Base-by-base conservation (phyloP, 768 basidiomycete species). In the Daedaleopsis sinensis region DNA sequence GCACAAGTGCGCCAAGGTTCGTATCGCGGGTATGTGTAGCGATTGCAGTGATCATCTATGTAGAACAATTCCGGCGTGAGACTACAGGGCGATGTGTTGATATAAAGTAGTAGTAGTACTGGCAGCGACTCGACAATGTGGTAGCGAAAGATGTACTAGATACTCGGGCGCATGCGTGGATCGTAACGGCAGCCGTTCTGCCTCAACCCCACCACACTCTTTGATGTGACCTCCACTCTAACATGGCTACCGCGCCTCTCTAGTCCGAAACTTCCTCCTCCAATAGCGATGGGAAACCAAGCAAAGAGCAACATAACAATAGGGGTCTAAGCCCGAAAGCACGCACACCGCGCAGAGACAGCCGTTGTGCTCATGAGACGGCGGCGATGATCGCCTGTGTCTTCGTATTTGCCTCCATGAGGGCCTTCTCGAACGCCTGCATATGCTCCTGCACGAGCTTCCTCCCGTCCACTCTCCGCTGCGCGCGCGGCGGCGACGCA, bases 371-470 rank as follows among this genome's bases (percentile, higher is more conserved):
- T 55, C 58, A 65, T 66, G 69, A 73, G 78, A 78, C 89, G 59
- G 85, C 83, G 13, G 90, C 89, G 87, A 93, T 90, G 61, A 94
- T 94, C 39, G 89, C 87, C 70, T 87, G 85, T 1, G 91, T 91
- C 77, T 90, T 93, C 61, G 78, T 67, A 46, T 84, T 86, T 36
- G 92, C 93, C 50, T 93, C 91, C 43, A 78, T 80, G 39, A 94
- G 74, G 24, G 88, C 90, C 56, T 74, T 78, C 71, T 90, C 87
- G 68, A 94, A 94, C 23, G 89, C 92, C 52, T 76, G 80, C 66
- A 94, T 70, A 67, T 94, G 90, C 69, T 92, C 92, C 66, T 87
- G 77, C n/a, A 92, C 92, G 54, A 93, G 73, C 68, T 76, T 79
- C 57, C 91, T 78, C 47, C 90, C 91, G 62, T 93, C 89, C 42